Base-by-base conservation (phyloP, 805 yeast species). In the Metschnikowia borealis region DNA sequence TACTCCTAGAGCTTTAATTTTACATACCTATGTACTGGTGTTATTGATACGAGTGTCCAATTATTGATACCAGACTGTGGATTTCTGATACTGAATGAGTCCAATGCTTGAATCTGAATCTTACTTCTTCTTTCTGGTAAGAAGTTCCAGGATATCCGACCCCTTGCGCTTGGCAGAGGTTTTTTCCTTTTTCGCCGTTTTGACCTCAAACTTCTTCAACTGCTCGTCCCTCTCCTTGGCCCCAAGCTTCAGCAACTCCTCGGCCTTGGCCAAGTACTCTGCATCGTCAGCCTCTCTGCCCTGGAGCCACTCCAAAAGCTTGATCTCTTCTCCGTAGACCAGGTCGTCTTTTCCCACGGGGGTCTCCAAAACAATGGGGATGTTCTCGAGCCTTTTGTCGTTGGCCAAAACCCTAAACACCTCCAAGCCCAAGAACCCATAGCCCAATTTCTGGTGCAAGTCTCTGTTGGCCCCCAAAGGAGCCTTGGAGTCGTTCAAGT, bases 401-500 rank as follows among this genome's bases (percentile, higher is more conserved):
- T 90, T 89, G 55, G 95, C 89, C 46, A 92, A 68, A 23, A 83
- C 68, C 56, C 96, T 73, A 66, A 94, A 94, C 13, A 85, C 81
- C 57, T 92, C 96, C 42, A 94, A 72, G 0, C 97, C 96, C 42
- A 94, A 62, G 61, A 88, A 94, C 0, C 99, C 99, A 56, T 81
- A 75, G 1, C 99, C 99, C 36, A 94, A 69, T 52, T 83, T 81
- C 64, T 94, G 96, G 65, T 94, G 99, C 48, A 92, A 77, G 66
- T 94, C 99, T 54, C 96, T 78, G 60, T 89, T 89, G 21, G 96
- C 90, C 2, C 85, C 94, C 39, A 88, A 66, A 2, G 98, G 98
- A 3, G 96, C 95, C 69, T 92, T 91, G 6, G 98, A 92, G 64
- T 94, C 99, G 64, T 94, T 94, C 50, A 94, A 69, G 69, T 94